Evolutionary conservation across 805 yeast species (phyloP).

Genomic region (Sungouiozyma intestinalis): DNA sequence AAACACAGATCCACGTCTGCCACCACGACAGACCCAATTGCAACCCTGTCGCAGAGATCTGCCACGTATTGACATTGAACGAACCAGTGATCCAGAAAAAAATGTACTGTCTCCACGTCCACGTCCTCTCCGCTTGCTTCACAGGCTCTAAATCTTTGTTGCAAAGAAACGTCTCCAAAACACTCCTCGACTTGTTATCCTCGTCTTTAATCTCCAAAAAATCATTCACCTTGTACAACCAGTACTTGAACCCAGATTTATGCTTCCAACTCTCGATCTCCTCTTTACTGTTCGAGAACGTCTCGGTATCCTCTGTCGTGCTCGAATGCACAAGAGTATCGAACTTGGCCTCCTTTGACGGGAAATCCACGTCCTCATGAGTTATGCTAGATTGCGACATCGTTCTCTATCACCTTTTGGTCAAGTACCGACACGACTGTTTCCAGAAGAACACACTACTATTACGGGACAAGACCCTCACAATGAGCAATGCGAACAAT

Average conservation of each 20-base stretch:
- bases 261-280: background rate
- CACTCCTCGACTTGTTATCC: slow-evolving; percentile 25
- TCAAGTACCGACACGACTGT: no score
- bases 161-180: slow-evolving; percentile 40
- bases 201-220: slow-evolving; percentile 5
- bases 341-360: background rate
- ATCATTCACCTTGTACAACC: background rate
- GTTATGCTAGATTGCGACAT: background rate
- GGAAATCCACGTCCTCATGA: background rate
- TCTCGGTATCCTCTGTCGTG: background rate
- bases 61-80: slow-evolving; percentile 86
- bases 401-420: no score
- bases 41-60: slow-evolving; percentile 82
- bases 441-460: no score
- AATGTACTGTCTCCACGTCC: slow-evolving; percentile 78
- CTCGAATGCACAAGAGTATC: background rate
- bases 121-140: slow-evolving; percentile 58
- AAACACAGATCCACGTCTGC: slow-evolving; percentile 83
- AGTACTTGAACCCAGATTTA: background rate
- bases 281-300: background rate
- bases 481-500: no score
- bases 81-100: slow-evolving; percentile 86
- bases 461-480: no score
- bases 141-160: slow-evolving; percentile 77
- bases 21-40: slow-evolving; percentile 78